Evolutionary conservation across 2,329 filamentous ascomycete genomes (phyloP).

Genomic region (Aspergillus fumigatiaffinis): DNA sequence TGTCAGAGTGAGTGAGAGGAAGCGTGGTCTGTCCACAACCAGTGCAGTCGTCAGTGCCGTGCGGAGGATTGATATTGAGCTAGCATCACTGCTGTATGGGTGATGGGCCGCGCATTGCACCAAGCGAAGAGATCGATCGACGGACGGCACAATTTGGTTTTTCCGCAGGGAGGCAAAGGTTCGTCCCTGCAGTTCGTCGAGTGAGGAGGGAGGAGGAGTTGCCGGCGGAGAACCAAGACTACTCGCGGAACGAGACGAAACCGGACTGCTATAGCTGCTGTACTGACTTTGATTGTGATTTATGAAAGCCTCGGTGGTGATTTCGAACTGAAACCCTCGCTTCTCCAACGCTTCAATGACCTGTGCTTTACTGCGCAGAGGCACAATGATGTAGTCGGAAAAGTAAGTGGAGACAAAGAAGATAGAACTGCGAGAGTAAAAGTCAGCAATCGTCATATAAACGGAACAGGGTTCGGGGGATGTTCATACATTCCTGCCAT

Average conservation of each 20-base stretch:
- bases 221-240: constrained; percentile 45
- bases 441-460: constrained; percentile 1
- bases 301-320: constrained; percentile 64
- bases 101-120: constrained; percentile 74
- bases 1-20: constrained; percentile 46
- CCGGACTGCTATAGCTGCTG: constrained; percentile 36
- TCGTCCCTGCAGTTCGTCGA: constrained; percentile 73
- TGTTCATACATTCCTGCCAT: constrained; percentile 72
- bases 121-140: constrained; percentile 66
- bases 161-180: constrained; percentile 82
- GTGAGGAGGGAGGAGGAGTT: constrained; percentile 72
- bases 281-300: constrained; percentile 49
- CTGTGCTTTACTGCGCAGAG: constrained; percentile 65
- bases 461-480: neutral
- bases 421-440: constrained; percentile 58
- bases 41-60: constrained; percentile 36
- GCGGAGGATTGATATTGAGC: constrained; percentile 37
- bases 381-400: constrained; percentile 92
- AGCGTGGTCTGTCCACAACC: constrained; percentile 43
- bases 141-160: constrained; percentile 67
- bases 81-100: constrained; percentile 38
- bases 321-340: constrained; percentile 79
- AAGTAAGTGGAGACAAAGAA: constrained; percentile 99
- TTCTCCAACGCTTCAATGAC: constrained; percentile 74
- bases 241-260: constrained; percentile 24